Conservation (phyloP, 2,329 filamentous ascomycete species). For the Diaporthe sp. region DNA sequence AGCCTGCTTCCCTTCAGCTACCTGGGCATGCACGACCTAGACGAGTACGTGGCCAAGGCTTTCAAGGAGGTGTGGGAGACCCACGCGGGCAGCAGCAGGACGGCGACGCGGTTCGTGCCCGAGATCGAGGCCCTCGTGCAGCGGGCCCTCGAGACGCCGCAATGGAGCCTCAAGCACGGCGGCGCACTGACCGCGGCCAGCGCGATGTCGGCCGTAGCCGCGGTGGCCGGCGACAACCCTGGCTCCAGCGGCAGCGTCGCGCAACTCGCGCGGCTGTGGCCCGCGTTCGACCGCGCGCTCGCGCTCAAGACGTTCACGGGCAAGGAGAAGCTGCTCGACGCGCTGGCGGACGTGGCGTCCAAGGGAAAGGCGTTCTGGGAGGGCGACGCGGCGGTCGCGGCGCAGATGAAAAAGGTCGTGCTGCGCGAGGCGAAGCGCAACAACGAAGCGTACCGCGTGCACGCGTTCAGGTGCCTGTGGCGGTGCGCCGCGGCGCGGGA, state of each 20-base stretch:
- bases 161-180: conserved; percentile 93
- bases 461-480: conserved; percentile 80
- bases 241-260: conserved; percentile 69
- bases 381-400: conserved; percentile 64
- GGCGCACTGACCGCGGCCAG: conserved; percentile 85
- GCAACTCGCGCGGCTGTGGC: conserved; percentile 80
- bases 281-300: conserved; percentile 83
- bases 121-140: conserved; percentile 83
- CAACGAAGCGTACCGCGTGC: conserved; percentile 85
- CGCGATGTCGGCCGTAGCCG: conserved; percentile 75
- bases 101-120: conserved; percentile 84
- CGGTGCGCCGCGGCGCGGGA: conserved; percentile 76
- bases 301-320: conserved; percentile 92
- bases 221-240: conserved; percentile 69
- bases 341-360: conserved; percentile 83
- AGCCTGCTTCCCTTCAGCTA: conserved; percentile 89
- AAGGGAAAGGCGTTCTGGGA: conserved; percentile 72
- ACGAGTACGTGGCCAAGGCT: conserved; percentile 83
- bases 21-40: conserved; percentile 86
- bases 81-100: conserved; percentile 87
- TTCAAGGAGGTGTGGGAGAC: conserved; percentile 91
- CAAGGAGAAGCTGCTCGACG: conserved; percentile 86
- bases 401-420: conserved; percentile 83
- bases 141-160: conserved; percentile 79
- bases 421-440: conserved; percentile 92